phyloP scores from a whole-genome alignment of 1,284 basidiomycete species.

The Phylloboletellus chloephorus region DNA sequence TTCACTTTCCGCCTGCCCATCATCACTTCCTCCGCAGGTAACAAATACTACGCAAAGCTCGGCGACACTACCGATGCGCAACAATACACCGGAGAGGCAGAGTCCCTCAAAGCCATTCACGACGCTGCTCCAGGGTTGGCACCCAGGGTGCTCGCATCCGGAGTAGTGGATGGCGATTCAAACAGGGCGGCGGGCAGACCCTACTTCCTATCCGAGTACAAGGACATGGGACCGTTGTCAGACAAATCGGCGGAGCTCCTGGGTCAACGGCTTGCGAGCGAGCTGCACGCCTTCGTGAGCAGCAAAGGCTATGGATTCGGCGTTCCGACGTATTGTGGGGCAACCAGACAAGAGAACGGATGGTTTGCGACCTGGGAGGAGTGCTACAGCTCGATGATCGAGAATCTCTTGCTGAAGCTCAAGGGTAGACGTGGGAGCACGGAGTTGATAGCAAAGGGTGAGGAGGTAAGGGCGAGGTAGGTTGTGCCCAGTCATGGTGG shows the following conservation, averaged over 20 bases:
- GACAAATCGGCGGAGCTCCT: conserved; percentile 45
- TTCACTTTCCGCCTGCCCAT: conserved; percentile 46
- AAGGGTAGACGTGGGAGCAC: conserved; percentile 39
- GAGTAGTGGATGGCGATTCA: conserved; percentile 35
- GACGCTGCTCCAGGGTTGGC: conserved; percentile 62
- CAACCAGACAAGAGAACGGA: conserved; percentile 71
- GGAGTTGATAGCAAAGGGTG: conserved; percentile 50
- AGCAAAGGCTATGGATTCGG: conserved; percentile 65
- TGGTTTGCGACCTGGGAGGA: conserved; percentile 71
- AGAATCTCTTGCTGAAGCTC: conserved; percentile 58
- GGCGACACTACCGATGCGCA: conserved; percentile 49
- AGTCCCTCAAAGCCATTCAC: conserved; percentile 61
- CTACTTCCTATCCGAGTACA: conserved; percentile 74
- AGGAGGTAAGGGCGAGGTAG: conserved; percentile 53
- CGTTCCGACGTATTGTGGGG: conserved; percentile 78
- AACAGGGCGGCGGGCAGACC: conserved; percentile 40
- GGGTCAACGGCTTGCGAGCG: conserved; percentile 59
- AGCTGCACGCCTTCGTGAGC: conserved; percentile 56
- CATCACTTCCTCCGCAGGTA: conserved; percentile 54
- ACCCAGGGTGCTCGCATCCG: conserved; percentile 55
- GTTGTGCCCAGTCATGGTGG: conserved; percentile 22
- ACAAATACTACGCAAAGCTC: conserved; percentile 55
- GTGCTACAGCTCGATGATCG: conserved; percentile 65
- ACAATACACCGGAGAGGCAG: conserved; percentile 70
- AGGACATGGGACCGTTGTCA: conserved; percentile 49